Evolutionary conservation across 352 stramenopile species (phyloP), one percentile per base, ranked within the genome.

Genomic region (Phytopythium delawarense): DNA sequence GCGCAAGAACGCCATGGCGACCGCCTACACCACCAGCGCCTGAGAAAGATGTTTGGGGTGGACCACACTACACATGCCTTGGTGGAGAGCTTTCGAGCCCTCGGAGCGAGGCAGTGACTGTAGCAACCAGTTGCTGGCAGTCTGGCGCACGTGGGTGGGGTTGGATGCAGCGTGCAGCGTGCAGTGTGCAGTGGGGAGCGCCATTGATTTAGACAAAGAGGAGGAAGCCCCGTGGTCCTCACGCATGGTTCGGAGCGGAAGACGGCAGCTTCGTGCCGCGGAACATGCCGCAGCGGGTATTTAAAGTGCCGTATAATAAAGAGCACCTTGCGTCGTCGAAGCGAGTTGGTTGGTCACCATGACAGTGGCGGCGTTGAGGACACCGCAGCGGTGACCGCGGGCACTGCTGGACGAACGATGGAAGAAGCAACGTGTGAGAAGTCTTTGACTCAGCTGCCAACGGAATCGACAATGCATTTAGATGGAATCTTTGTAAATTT

Each of bases 1-100:
- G 57, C 65, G 74, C n/a, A 84, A 83, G 66, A 84, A 87, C 59
- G 51, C 51, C 30, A n/a, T 57, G 18, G 51, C 51, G 18, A 57
- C 25, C 51, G 51, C 51, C 51, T 57, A 57, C 51, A 9, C 50
- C 34, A 20, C 51, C 30, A 45, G 11, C 32, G 15, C 51, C 51
- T 57, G 34, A 57, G 48, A 25, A 48, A 16, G 1, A 3, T 48
- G 18, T n/a, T 3, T 48, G 16, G 45, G 30, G 45, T 51, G 45
- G 45, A 52, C 46, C 46, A 52, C 46, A 39, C 42, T 13, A 23
- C 25, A 28, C 25, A 4, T 7, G 20, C 1, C 20, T 21, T 13
- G 34, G 11, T 39, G 34, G 34, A 39, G 34, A 13, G 34, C 37
- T 16, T 16, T 18, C 37, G 12, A 42, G 37, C 37, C 37, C 11